Evolutionary conservation across 495 filamentous ascomycete species (phyloP).

Genomic region (Xylaria flabelliformis): DNA sequence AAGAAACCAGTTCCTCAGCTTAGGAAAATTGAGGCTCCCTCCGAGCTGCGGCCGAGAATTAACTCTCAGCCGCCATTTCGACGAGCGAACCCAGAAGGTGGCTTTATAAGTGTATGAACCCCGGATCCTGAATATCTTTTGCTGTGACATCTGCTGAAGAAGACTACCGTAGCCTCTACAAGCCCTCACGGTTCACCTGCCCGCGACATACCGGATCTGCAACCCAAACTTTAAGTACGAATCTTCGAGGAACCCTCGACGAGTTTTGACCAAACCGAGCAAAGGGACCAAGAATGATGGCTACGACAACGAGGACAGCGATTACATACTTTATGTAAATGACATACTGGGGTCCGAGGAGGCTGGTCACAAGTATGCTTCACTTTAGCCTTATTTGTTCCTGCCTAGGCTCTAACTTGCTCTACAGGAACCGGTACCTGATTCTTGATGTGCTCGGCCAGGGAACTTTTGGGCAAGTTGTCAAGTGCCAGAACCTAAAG

Average conservation of each 20-base stretch:
- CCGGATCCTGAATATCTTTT: slow-evolving; percentile 13
- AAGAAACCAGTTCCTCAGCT: slow-evolving; percentile 88
- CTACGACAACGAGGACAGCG: slow-evolving; percentile 98
- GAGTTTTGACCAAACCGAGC: slow-evolving; percentile 98
- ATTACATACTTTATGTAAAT: slow-evolving; percentile 99
- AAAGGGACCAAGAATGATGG: slow-evolving; percentile 99
- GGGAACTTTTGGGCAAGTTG: slow-evolving; percentile 99
- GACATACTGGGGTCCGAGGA: slow-evolving; percentile 98
- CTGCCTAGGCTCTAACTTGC: slow-evolving; percentile 2
- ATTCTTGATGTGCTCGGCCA: slow-evolving; percentile 98
- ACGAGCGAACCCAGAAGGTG: slow-evolving; percentile 94
- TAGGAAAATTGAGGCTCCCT: slow-evolving; percentile 70
- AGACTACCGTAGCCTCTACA: slow-evolving; percentile 75
- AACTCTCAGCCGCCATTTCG: slow-evolving; percentile 89
- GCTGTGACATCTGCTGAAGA: slow-evolving; percentile 25
- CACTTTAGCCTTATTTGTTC: neutral
- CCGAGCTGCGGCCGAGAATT: slow-evolving; percentile 81
- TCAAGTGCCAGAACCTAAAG: slow-evolving; percentile 98
- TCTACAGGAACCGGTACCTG: slow-evolving; percentile 86
- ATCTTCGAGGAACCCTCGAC: slow-evolving; percentile 94
- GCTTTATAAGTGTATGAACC: slow-evolving; percentile 91
- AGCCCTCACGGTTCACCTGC: slow-evolving; percentile 92
- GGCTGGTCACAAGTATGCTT: slow-evolving; percentile 88
- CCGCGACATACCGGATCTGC: slow-evolving; percentile 96
- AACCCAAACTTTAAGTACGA: slow-evolving; percentile 99